These are phyloP conservation scores for Pseudogymnoascus sp. DNA, from an alignment of 2,329 filamentous ascomycete genomes.

Conservation along the genomic window DNA sequence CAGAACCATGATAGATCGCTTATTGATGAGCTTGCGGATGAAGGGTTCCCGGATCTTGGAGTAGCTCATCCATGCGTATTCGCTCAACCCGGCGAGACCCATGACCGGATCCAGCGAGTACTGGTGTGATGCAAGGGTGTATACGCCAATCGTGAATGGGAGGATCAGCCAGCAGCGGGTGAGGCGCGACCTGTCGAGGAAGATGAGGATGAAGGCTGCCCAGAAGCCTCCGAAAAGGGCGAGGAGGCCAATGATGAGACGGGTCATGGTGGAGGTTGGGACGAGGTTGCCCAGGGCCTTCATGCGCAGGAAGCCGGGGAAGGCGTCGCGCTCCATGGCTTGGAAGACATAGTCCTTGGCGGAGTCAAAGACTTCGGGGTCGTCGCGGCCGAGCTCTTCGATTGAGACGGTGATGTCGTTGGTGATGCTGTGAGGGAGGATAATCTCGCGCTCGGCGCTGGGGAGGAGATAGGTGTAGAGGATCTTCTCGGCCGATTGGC, in stretches of 20 bases:
- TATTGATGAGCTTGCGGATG: constrained; percentile 74
- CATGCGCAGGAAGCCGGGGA: constrained; percentile 87
- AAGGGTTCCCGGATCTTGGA: constrained; percentile 82
- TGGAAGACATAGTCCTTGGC: constrained; percentile 99
- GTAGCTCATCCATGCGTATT: constrained; percentile 94
- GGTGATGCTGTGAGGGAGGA: constrained; percentile 79
- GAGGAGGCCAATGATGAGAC: constrained; percentile 75
- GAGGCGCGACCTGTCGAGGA: constrained; percentile 65
- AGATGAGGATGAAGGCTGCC: constrained; percentile 87
- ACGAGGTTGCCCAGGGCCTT: constrained; percentile 96
- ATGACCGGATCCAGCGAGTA: constrained; percentile 91
- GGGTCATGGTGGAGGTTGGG: constrained; percentile 76
- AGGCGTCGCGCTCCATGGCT: constrained; percentile 99
- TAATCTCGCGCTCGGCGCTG: constrained; percentile 93
- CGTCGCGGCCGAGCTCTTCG: constrained; percentile 83
- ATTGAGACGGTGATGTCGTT: constrained; percentile 79
- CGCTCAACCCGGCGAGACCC: constrained; percentile 80
- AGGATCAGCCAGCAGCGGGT: constrained; percentile 81
- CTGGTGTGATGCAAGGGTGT: constrained; percentile 83
- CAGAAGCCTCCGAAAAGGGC: constrained; percentile 89
- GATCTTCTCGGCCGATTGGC: constrained; percentile 92
- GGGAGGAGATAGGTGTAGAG: constrained; percentile 95
- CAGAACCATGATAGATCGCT: constrained; percentile 74
- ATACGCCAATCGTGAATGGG: constrained; percentile 85
- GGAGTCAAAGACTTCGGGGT: constrained; percentile 93